phyloP scores from a whole-genome alignment of 1,139 yeast genomes.

The Hemisphaericaspora subhashii region DNA sequence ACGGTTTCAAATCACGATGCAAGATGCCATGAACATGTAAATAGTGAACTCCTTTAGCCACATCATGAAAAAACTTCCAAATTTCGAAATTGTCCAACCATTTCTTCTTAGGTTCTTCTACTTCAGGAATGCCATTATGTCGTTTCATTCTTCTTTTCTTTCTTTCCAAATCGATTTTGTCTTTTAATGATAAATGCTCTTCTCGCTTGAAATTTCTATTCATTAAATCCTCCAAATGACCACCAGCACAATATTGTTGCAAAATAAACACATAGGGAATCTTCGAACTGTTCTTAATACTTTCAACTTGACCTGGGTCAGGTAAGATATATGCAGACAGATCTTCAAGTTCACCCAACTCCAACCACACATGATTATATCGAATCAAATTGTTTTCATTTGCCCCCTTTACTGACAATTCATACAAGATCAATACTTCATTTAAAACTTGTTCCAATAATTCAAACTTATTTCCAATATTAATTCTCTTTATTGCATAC shows the following conservation, averaged over 20 bases:
- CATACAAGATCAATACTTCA: conserved; percentile 69
- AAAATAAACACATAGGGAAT: conserved; percentile 77
- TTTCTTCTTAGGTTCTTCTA: conserved; percentile 17
- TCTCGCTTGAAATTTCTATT: conserved; percentile 28
- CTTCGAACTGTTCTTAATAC: conserved; percentile 1
- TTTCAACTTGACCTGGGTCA: neutral
- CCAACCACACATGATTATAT: conserved; percentile 92
- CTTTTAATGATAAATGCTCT: conserved; percentile 24
- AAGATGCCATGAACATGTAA: conserved; percentile 73
- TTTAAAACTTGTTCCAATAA: conserved; percentile 70
- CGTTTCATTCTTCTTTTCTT: conserved; percentile 20
- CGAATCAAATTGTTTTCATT: conserved; percentile 64
- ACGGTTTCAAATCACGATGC: conserved; percentile 86
- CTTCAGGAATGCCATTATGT: conserved; percentile 3
- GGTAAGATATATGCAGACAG: conserved; percentile 32
- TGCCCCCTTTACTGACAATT: conserved; percentile 42
- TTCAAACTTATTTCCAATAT: conserved; percentile 72
- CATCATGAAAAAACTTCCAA: conserved; percentile 65
- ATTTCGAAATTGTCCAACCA: conserved; percentile 45
- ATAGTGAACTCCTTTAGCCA: conserved; percentile 67
- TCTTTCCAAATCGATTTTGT: conserved; percentile 28
- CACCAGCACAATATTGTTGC: conserved; percentile 88
- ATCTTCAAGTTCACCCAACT: conserved; percentile 60
- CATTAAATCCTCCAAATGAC: conserved; percentile 74
- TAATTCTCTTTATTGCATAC: conserved; percentile 81